Percentiles rank a stretch among this genome's conserved stretches.
phyloP scores from a whole-genome alignment of 129 eudicot species.

The Solidago caesia region DNA sequence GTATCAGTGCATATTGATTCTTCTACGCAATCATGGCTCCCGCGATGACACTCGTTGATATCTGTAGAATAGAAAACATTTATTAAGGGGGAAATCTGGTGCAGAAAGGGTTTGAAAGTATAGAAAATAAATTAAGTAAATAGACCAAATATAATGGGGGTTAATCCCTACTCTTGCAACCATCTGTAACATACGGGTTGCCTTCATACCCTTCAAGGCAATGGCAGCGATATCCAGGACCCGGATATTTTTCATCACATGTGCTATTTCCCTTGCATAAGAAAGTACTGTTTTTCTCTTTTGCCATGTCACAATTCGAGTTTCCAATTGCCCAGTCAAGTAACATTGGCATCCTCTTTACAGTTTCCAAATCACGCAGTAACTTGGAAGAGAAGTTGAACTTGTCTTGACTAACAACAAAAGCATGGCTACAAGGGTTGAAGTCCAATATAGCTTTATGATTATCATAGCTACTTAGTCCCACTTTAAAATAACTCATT shows the following conservation, averaged over 20 bases:
- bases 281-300: neutral
- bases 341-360: slow-evolving; percentile 25
- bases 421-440: slow-evolving; percentile 36
- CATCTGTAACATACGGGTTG: slow-evolving; percentile 23
- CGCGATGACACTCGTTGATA: neutral
- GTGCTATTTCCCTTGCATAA: slow-evolving; percentile 24
- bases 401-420: slow-evolving; percentile 20
- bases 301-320: neutral
- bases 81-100: neutral
- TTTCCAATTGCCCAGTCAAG: slow-evolving; percentile 41
- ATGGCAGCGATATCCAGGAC: slow-evolving; percentile 28
- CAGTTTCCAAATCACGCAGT: slow-evolving; percentile 9
- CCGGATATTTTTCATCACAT: slow-evolving; percentile 8
- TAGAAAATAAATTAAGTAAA: too few species aligned
- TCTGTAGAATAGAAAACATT: neutral
- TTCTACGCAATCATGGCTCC: neutral
- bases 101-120: too few species aligned
- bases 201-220: slow-evolving; percentile 38
- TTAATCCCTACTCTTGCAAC: neutral
- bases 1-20: neutral
- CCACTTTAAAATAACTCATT: neutral
- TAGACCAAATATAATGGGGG: too few species aligned
- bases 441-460: neutral
- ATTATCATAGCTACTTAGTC: neutral
- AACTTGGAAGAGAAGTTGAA: neutral